Base-by-base conservation (phyloP, 345 rosid species). In the Ceriops zippeliana region DNA sequence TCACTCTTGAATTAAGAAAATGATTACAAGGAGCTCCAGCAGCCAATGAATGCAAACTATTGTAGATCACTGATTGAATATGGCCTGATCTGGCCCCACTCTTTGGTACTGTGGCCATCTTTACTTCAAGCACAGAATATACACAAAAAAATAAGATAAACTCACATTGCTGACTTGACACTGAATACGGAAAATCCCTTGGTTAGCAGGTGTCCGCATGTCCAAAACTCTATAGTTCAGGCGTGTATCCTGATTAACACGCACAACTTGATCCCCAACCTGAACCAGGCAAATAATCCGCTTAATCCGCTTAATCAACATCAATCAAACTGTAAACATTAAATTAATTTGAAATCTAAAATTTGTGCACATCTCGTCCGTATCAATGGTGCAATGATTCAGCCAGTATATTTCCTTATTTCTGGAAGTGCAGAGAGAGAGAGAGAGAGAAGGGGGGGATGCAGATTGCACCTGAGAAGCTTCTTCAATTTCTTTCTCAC, bases 181-280 rank as follows among this genome's bases (percentile, higher is more conserved):
- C 68, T 87, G 90, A 76, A 91, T 81, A 47, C 76, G 85, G 72
- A 91, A 91, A 65, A 91, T 87, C 49, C 84, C 96, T 73, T 90
- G 96, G 80, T 90, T 89, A 58, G 97, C 90, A 5, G 89, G 86
- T 56, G 93, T 91, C 46, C 99, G 80, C 5, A 89, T 0, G 78
- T 95, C 96, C n/a, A 95, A 73, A 79, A 85, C 89, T 66, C 93
- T 83, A 61, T 77, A 61, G 64, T 89, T 89, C 76, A 95, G 75
- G 30, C 99, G 90, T 5, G 92, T 91, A 58, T 91, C 96, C 80
- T 88, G 97, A 77, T 86, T 85, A 24, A 90, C 96, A 60, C 96
- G 90, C 62, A 77, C 90, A 63, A 85, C 83, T 52, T 81, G 80
- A 38, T 77, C 83, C 59, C 88, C 88, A 31, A 74, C 84, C 91